phyloP scores from a whole-genome alignment of 495 filamentous ascomycete species.

The Amniculicola lignicola region DNA sequence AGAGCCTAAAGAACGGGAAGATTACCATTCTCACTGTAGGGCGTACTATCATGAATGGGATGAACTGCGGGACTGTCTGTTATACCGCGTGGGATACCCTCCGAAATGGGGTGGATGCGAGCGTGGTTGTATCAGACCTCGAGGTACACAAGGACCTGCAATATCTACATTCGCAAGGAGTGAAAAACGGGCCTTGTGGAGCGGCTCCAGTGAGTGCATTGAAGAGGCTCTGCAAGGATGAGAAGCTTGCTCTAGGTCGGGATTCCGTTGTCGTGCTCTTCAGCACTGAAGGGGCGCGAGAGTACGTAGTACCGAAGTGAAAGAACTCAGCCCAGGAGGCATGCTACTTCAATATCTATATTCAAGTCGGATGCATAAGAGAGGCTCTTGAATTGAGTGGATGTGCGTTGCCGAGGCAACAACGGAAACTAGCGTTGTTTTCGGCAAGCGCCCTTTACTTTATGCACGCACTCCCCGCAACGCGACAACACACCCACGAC shows the following conservation, averaged over 20 bases:
- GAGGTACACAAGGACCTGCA: constrained; percentile 54
- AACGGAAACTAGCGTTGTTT: too few relatives aligned
- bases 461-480: background rate
- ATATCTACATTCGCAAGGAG: constrained; percentile 46
- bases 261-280: constrained; percentile 54
- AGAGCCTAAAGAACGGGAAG: constrained; percentile 49
- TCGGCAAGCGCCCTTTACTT: too few relatives aligned
- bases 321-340: too few relatives aligned
- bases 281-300: constrained; percentile 41
- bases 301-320: constrained; percentile 31
- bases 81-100: constrained; percentile 59
- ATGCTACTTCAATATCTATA: too few relatives aligned
- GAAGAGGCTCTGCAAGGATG: constrained; percentile 40
- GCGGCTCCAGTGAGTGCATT: constrained; percentile 60
- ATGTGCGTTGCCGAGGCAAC: too few relatives aligned
- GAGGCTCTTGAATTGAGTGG: too few relatives aligned
- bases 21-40: constrained; percentile 48
- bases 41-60: constrained; percentile 63
- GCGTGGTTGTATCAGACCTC: constrained; percentile 54
- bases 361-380: too few relatives aligned
- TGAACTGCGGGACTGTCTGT: constrained; percentile 67
- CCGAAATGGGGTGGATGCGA: constrained; percentile 54
- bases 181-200: constrained; percentile 63
- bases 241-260: constrained; percentile 38
- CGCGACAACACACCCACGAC: background rate